These are phyloP conservation scores for Ogataea dorogensis DNA, from an alignment of 805 yeast species.

Conservation along the genomic window DNA sequence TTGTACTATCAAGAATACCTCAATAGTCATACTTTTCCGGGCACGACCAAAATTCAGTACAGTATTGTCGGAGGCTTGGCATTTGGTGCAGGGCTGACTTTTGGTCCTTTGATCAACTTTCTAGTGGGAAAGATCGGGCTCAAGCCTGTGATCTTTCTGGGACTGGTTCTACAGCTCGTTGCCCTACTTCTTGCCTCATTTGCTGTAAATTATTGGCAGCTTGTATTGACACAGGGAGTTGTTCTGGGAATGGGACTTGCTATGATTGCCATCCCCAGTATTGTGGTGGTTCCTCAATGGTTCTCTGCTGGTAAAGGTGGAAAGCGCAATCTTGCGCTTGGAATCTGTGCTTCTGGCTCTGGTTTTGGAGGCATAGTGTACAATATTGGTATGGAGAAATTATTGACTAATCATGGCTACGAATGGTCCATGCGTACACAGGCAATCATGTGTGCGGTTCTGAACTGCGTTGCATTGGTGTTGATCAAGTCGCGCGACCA, in stretches of 20 bases:
- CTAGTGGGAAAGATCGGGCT: constrained; percentile 43
- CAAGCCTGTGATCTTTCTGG: constrained; percentile 42
- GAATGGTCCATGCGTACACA: constrained; percentile 53
- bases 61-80: constrained; percentile 70
- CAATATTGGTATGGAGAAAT: constrained; percentile 47
- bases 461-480: constrained; percentile 34
- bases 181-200: constrained; percentile 62
- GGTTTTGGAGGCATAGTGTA: constrained; percentile 53
- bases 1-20: constrained; percentile 59
- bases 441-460: constrained; percentile 38
- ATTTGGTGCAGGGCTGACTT: constrained; percentile 51
- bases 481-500: constrained; percentile 40
- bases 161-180: constrained; percentile 49
- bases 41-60: constrained; percentile 56
- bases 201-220: constrained; percentile 59
- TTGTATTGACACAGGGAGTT: constrained; percentile 67
- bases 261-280: constrained; percentile 54
- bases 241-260: constrained; percentile 60
- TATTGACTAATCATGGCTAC: constrained; percentile 38
- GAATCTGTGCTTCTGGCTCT: constrained; percentile 49
- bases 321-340: constrained; percentile 54
- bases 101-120: constrained; percentile 49
- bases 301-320: constrained; percentile 44
- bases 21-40: constrained; percentile 47
- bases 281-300: constrained; percentile 67